These are phyloP conservation scores for Ceratobasidium sp. DNA, from an alignment of 1,284 basidiomycete genomes.

Conservation along the genomic window DNA sequence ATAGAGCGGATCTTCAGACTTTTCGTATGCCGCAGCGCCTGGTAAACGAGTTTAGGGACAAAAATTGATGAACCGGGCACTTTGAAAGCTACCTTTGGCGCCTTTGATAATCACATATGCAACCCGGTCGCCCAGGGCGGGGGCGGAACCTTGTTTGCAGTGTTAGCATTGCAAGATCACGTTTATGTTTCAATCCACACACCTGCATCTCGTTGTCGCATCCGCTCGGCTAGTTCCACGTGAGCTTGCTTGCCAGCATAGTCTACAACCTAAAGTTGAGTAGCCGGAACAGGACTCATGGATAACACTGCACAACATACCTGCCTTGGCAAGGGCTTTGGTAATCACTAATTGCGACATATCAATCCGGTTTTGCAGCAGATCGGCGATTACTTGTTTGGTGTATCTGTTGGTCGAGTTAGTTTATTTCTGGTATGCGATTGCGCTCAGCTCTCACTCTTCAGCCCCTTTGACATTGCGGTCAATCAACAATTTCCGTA, in stretches of 20 bases:
- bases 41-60: conserved; percentile 11
- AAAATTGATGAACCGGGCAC: not conserved
- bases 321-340: conserved; percentile 88
- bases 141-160: conserved; percentile 75
- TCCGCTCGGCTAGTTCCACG: conserved; percentile 90
- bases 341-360: conserved; percentile 98
- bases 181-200: conserved; percentile 42
- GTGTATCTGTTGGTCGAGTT: conserved; percentile 67
- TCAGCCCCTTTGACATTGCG: conserved; percentile 91
- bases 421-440: conserved; percentile 19
- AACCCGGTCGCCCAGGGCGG: conserved; percentile 91
- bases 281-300: conserved; percentile 1
- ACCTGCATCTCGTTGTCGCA: conserved; percentile 94
- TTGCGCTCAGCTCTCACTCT: conserved; percentile 63
- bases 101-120: conserved; percentile 98
- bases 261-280: conserved; percentile 57
- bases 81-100: conserved; percentile 70
- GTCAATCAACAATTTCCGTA: conserved; percentile 96
- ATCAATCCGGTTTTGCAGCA: conserved; percentile 93
- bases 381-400: conserved; percentile 89
- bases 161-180: not conserved
- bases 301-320: conserved; percentile 54
- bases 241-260: conserved; percentile 93
- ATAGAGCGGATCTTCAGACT: conserved; percentile 94
- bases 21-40: conserved; percentile 97